Base-by-base conservation (phyloP, 495 filamentous ascomycete species). In the Penicillium atrosanguineum region DNA sequence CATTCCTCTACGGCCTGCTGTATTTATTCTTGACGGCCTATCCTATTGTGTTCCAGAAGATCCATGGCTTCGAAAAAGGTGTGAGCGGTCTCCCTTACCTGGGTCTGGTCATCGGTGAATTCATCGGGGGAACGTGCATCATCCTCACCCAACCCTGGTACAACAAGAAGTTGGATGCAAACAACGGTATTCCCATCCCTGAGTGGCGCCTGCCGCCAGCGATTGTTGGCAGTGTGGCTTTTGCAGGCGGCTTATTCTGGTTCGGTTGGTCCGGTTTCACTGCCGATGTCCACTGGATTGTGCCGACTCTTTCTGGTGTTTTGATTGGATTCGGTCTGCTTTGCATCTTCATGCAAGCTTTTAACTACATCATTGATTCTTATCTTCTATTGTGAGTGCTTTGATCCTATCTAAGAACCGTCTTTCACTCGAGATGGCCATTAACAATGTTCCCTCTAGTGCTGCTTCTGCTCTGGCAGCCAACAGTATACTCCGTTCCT, bases 341-440 rank as follows among this genome's bases (percentile, higher is more conserved):
- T 54, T 80, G 79, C 48, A 93, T 95, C 68, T 95, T 95, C 75
- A 72, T 95, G 7, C 88, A 92, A 67, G 77, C 82, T 0, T 72
- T 95, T 28, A 95, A 93, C 69, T 95, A 95, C 69, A 79, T 95
- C 29, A 83, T 95, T 42, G 91, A 96, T 63, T 80, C 89, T 5
- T 95, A 95, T 68, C 83, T 95, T 57, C 87, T 91, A 79, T 91
- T 91, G 80, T 86, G 72, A 69, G 81, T 79, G n/a, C 52, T 6
- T 38, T 29, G 20, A 6, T 18, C 26, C 21, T 23, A 4, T 15
- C 42, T 44, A 28, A 3, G 1, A 15, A 21, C n/a, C 39, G 6
- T 3, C n/a, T 23, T 8, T 7, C 37, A n/a, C 16, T 1, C 20
- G n/a, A 1, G 31, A 25, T 1, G 14, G 1, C 15, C 18, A 29